phyloP scores from a whole-genome alignment of 2,329 filamentous ascomycete species.

The Xylaria sp. region DNA sequence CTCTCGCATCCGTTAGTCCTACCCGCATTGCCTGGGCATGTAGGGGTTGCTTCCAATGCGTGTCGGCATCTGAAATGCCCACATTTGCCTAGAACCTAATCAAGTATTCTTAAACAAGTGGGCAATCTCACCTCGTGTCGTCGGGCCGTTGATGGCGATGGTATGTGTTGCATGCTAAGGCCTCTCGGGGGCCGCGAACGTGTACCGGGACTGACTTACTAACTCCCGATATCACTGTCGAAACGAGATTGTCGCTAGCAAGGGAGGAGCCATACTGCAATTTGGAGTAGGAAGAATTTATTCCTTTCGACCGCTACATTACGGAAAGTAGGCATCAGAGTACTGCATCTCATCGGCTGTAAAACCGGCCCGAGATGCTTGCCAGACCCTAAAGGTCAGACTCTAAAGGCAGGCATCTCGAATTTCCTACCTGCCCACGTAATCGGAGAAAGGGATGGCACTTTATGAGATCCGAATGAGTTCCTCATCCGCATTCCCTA shows the following conservation, averaged over 20 bases:
- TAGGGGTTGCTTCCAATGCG: background rate
- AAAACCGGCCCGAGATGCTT: background rate
- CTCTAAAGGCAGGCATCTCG: too few relatives aligned
- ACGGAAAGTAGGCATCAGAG: background rate
- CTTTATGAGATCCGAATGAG: slow-evolving; percentile 13
- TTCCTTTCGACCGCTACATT: background rate
- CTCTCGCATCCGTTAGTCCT: slow-evolving; percentile 13
- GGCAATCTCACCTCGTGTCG: background rate
- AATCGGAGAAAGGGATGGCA: too few relatives aligned
- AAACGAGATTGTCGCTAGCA: background rate
- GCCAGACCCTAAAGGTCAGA: background rate
- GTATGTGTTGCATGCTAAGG: background rate
- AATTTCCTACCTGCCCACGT: background rate
- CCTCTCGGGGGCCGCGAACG: background rate
- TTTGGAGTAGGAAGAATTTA: background rate
- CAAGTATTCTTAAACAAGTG: too few relatives aligned
- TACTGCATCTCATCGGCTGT: background rate
- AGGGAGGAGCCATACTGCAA: background rate
- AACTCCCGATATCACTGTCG: background rate
- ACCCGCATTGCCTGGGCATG: background rate
- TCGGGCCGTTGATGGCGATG: slow-evolving; percentile 4
- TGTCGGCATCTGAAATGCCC: background rate
- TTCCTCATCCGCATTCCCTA: slow-evolving; percentile 12
- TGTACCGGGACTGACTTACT: background rate
- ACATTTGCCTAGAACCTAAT: background rate